These are phyloP conservation scores for Leucogyrophana mollusca DNA, from an alignment of 768 basidiomycete genomes.

Conservation along the genomic window DNA sequence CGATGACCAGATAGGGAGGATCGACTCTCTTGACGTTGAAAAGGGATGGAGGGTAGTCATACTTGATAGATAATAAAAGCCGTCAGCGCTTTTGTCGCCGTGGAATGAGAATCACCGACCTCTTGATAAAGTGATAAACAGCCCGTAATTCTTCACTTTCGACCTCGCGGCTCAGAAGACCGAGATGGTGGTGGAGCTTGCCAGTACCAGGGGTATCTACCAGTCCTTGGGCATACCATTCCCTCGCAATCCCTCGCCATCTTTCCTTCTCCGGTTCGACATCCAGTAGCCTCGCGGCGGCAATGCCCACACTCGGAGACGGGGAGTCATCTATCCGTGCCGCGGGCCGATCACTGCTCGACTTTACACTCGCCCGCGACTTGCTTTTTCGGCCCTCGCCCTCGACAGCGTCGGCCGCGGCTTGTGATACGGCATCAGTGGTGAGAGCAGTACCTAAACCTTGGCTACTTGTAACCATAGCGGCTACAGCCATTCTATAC, in stretches of 20 bases:
- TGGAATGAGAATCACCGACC: conserved; percentile 47
- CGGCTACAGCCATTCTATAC: conserved; percentile 95
- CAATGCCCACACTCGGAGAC: conserved; percentile 79
- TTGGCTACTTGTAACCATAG: conserved; percentile 60
- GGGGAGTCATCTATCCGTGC: conserved; percentile 64
- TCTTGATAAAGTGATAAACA: conserved; percentile 93
- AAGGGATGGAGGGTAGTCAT: conserved; percentile 92
- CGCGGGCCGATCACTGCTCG: conserved; percentile 46
- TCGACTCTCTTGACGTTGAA: conserved; percentile 82
- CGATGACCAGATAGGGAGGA: conserved; percentile 85
- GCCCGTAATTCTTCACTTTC: conserved; percentile 80
- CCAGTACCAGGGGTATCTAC: conserved; percentile 92
- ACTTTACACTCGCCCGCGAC: conserved; percentile 20
- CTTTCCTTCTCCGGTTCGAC: conserved; percentile 90
- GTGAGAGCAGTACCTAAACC: conserved; percentile 48
- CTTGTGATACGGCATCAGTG: conserved; percentile 52
- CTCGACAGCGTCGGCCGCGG: conserved; percentile 30
- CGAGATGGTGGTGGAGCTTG: conserved; percentile 92
- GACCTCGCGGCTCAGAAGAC: conserved; percentile 80
- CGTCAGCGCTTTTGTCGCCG: conserved; percentile 1
- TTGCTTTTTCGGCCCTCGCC: conserved; percentile 36
- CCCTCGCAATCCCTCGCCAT: conserved; percentile 85
- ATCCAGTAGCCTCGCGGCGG: conserved; percentile 77
- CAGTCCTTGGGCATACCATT: conserved; percentile 91
- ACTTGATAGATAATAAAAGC: conserved; percentile 38